phyloP scores from a whole-genome alignment of 768 basidiomycete species.

The Mycena maculata region DNA sequence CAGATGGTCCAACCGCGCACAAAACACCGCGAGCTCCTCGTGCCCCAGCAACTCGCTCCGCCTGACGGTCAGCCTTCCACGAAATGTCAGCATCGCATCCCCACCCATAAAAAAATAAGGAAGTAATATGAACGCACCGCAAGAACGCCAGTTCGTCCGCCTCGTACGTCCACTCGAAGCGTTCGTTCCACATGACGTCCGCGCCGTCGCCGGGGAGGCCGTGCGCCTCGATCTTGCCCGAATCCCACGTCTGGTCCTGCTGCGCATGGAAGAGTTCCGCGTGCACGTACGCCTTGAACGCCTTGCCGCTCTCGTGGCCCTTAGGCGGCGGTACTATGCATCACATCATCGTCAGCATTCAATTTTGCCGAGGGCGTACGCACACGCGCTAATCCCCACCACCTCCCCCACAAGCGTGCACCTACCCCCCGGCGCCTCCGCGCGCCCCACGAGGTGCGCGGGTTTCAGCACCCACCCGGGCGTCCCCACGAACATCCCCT shows the following conservation, averaged over 20 bases:
- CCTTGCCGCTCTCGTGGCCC: conserved; percentile 48
- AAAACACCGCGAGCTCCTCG: conserved; percentile 62
- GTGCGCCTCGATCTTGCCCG: conserved; percentile 51
- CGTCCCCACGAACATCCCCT: conserved; percentile 69
- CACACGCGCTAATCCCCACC: conserved; percentile 59
- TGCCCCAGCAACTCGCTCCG: conserved; percentile 58
- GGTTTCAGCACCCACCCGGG: conserved; percentile 69
- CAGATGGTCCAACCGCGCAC: conserved; percentile 61
- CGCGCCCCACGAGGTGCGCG: conserved; percentile 35
- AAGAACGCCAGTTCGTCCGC: conserved; percentile 65
- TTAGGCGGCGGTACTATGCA: conserved; percentile 61
- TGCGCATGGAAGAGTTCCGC: conserved; percentile 58
- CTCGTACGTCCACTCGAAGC: conserved; percentile 62
- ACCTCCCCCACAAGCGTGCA: conserved; percentile 47
- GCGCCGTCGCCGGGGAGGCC: conserved; percentile 47
- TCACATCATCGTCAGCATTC: not conserved
- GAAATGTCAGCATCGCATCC: not conserved
- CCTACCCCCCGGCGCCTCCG: conserved; percentile 25
- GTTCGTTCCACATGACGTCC: conserved; percentile 56
- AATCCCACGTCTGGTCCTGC: conserved; percentile 57
- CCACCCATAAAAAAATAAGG: no score
- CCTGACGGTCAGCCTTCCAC: conserved; percentile 48
- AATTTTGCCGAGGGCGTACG: conserved; percentile 34
- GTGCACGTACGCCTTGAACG: conserved; percentile 56
- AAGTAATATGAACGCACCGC: conserved; percentile 48